These are phyloP conservation scores for Plenodomus lindquistii DNA, from an alignment of 2,329 filamentous ascomycete species.

Conservation along the genomic window DNA sequence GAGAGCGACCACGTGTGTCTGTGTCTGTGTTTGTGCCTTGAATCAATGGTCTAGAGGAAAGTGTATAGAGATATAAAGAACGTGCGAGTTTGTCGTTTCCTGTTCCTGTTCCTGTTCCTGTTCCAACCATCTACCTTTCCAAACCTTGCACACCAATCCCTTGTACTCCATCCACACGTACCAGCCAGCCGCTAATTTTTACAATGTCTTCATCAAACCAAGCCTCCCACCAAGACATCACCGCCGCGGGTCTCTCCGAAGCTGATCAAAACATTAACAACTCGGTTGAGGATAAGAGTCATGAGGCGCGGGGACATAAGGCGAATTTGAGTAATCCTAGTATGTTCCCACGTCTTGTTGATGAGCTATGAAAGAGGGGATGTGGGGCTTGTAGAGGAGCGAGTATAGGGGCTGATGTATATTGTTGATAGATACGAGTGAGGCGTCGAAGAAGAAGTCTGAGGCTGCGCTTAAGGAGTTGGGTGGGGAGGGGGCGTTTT, in stretches of 20 bases:
- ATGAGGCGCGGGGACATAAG: constrained; percentile 47
- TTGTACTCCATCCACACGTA: too few species aligned
- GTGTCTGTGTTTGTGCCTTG: too few species aligned
- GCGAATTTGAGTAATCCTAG: constrained; percentile 55
- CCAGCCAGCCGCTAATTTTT: neutral
- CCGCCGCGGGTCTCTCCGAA: constrained; percentile 20
- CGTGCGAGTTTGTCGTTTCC: too few species aligned
- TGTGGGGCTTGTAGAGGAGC: too few species aligned
- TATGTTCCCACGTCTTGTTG: constrained; percentile 16
- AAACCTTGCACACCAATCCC: too few species aligned
- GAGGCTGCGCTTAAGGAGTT: constrained; percentile 47
- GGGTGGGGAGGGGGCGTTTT: constrained; percentile 51
- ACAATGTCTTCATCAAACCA: neutral
- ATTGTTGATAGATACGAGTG: constrained; percentile 15
- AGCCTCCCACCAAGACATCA: constrained; percentile 17
- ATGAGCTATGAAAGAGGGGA: neutral
- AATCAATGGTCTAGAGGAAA: too few species aligned
- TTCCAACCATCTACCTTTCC: too few species aligned
- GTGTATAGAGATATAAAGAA: too few species aligned
- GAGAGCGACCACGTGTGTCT: too few species aligned
- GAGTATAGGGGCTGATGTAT: too few species aligned
- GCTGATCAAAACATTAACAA: constrained; percentile 30
- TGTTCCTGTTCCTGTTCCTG: too few species aligned
- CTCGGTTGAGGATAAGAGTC: constrained; percentile 21
- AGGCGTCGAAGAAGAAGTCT: constrained; percentile 51